Conservation (phyloP, 2,329 filamentous ascomycete genomes). For the Colletotrichum limetticola region DNA sequence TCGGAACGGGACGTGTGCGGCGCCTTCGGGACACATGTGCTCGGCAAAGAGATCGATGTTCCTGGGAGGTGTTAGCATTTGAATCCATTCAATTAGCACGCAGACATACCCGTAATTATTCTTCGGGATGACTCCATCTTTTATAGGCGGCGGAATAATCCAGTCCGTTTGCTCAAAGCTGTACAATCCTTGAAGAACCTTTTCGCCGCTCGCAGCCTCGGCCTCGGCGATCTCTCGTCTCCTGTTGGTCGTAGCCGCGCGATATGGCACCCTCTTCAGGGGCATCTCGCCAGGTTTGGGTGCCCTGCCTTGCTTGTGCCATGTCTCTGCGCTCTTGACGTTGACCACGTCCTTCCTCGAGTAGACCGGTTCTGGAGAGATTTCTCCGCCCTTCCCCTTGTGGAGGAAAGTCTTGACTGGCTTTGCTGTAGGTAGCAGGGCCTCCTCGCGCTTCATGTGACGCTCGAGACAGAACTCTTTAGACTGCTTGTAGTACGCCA, state of each 20-base stretch:
- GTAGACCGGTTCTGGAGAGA: conserved; percentile 84
- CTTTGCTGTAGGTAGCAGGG: conserved; percentile 74
- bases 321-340: conserved; percentile 93
- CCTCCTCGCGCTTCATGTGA: conserved; percentile 92
- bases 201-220: conserved; percentile 81
- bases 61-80: conserved; percentile 38
- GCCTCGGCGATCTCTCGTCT: conserved; percentile 90
- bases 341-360: conserved; percentile 80
- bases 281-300: conserved; percentile 77
- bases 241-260: conserved; percentile 88
- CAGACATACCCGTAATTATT: conserved; percentile 79
- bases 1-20: conserved; percentile 83
- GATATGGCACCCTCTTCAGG: conserved; percentile 87
- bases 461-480: conserved; percentile 86
- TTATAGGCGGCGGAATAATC: conserved; percentile 91
- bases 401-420: conserved; percentile 80
- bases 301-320: conserved; percentile 94
- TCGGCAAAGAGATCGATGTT: conserved; percentile 88
- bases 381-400: conserved; percentile 78
- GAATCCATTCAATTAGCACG: not conserved
- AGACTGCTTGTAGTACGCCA: conserved; percentile 90
- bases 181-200: conserved; percentile 88
- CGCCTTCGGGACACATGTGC: conserved; percentile 53
- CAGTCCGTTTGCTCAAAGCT: conserved; percentile 88
- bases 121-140: conserved; percentile 88